Base-by-base conservation (phyloP, 306 rosid species). In the Fragaria nilgerrensis region DNA sequence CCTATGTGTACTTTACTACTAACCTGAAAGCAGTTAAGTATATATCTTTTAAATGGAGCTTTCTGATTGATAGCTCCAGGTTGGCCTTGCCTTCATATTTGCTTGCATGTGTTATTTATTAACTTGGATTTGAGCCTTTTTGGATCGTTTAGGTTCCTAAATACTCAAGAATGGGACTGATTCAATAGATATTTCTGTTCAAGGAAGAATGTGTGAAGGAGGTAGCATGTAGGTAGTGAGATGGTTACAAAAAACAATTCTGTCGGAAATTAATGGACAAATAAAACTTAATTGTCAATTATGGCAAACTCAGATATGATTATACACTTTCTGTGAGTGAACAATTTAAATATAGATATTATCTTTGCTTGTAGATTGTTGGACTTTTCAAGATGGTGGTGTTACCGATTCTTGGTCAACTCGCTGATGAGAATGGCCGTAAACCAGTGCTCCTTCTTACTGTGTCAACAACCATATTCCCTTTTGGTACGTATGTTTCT, bases 381-480 rank as follows among this genome's bases (percentile, higher is more conserved):
- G 97, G 97, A 79, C 73, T 92, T 72, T 92, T 92, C 87, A 87
- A 88, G 82, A 88, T 92, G 97, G 86, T 89, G 84, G 83, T 87
- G 44, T 86, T 93, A 81, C 96, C 97, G 43, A 81, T 90, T 44
- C 80, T 93, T 25, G 97, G 97, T 76, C 97, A 93, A 84, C 92
- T 90, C 70, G 92, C 97, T 7, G 97, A 90, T 76, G 97, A 93
- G 75, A 68, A 79, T 67, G 97, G 97, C 25, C 93, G 97, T 37
- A 93, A 93, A 77, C 94, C 94, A 32, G 45, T 93, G 70, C 91
- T 93, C 19, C 87, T 93, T 59, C 41, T 90, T 34, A 90, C 93
- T 53, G 63, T 90, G 63, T 90, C 96, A 52, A 81, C 89, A 2
- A 63, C 89, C 80, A 87, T 90, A 67, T 65, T 90, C 79, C 86